Conservation (phyloP, 2,329 filamentous ascomycete genomes). For the Neoarthrinium moseri region DNA sequence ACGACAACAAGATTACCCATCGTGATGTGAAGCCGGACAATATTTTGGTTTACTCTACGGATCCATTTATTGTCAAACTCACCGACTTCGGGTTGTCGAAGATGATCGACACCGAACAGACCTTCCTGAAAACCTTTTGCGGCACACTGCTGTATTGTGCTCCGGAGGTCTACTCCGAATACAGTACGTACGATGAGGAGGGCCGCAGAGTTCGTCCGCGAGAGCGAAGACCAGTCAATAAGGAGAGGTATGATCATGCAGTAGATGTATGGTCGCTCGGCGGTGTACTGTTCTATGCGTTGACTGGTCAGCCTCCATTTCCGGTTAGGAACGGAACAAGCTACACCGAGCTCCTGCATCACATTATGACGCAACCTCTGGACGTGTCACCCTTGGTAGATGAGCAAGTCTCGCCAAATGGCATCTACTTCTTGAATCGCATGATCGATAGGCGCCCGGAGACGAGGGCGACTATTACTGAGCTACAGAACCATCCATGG, state of each 20-base stretch:
- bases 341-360: slow-evolving; percentile 76
- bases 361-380: slow-evolving; percentile 78
- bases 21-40: slow-evolving; percentile 99
- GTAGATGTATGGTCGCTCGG: slow-evolving; percentile 97
- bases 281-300: slow-evolving; percentile 82
- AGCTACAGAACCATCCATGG: slow-evolving; percentile 75
- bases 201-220: slow-evolving; percentile 63
- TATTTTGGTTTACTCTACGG: slow-evolving; percentile 74
- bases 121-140: slow-evolving; percentile 93
- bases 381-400: slow-evolving; percentile 63
- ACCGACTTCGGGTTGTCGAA: slow-evolving; percentile 98
- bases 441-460: slow-evolving; percentile 83
- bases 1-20: slow-evolving; percentile 87
- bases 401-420: slow-evolving; percentile 59
- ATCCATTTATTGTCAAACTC: slow-evolving; percentile 81
- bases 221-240: slow-evolving; percentile 53
- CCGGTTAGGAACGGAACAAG: slow-evolving; percentile 73
- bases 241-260: slow-evolving; percentile 79
- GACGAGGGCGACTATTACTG: slow-evolving; percentile 68
- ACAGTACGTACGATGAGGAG: slow-evolving; percentile 65
- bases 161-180: slow-evolving; percentile 88
- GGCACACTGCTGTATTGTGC: slow-evolving; percentile 95
- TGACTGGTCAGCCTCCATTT: slow-evolving; percentile 81
- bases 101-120: slow-evolving; percentile 84
- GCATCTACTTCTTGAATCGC: slow-evolving; percentile 71